phyloP scores from a whole-genome alignment of 2,329 filamentous ascomycete species.

The Neonectria coccinea region DNA sequence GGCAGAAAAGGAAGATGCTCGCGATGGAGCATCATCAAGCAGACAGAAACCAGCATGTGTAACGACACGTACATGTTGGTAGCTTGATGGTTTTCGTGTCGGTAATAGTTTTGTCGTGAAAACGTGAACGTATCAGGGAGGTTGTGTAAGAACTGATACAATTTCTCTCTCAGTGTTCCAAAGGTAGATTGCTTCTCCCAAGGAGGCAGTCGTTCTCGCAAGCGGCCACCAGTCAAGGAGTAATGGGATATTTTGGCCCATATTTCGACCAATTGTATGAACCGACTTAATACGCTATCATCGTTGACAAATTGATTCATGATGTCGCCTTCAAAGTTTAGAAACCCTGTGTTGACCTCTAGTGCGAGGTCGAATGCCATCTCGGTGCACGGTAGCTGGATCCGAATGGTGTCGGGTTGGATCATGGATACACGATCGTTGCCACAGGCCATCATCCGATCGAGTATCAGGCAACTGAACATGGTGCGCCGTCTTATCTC shows the following conservation, averaged over 20 bases:
- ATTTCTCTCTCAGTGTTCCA: slow-evolving; percentile 61
- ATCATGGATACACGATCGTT: slow-evolving; percentile 71
- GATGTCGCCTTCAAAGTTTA: slow-evolving; percentile 44
- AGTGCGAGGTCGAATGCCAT: slow-evolving; percentile 72
- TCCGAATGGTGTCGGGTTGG: slow-evolving; percentile 67
- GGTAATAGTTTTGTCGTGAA: slow-evolving; percentile 71
- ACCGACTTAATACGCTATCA: slow-evolving; percentile 64
- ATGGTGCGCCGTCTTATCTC: slow-evolving; percentile 77
- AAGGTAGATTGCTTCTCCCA: slow-evolving; percentile 70
- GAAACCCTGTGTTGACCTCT: slow-evolving; percentile 65
- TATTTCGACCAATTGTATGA: slow-evolving; percentile 69
- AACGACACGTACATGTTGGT: slow-evolving; percentile 74
- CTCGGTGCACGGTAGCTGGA: slow-evolving; percentile 77
- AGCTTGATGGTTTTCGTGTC: slow-evolving; percentile 72
- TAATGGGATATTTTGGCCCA: slow-evolving; percentile 70
- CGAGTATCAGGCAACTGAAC: slow-evolving; percentile 80
- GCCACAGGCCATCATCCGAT: slow-evolving; percentile 75
- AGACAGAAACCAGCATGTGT: slow-evolving; percentile 74
- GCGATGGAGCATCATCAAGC: slow-evolving; percentile 65
- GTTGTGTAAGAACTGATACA: slow-evolving; percentile 53
- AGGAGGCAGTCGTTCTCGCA: slow-evolving; percentile 64
- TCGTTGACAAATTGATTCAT: slow-evolving; percentile 48
- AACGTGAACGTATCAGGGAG: slow-evolving; percentile 70
- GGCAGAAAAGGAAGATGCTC: slow-evolving; percentile 46
- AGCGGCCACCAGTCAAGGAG: slow-evolving; percentile 64